Evolutionary conservation across 2,329 filamentous ascomycete genomes (phyloP), one percentile per base, ranked within the genome.

Genomic region (Drechslerella coelobrocha): DNA sequence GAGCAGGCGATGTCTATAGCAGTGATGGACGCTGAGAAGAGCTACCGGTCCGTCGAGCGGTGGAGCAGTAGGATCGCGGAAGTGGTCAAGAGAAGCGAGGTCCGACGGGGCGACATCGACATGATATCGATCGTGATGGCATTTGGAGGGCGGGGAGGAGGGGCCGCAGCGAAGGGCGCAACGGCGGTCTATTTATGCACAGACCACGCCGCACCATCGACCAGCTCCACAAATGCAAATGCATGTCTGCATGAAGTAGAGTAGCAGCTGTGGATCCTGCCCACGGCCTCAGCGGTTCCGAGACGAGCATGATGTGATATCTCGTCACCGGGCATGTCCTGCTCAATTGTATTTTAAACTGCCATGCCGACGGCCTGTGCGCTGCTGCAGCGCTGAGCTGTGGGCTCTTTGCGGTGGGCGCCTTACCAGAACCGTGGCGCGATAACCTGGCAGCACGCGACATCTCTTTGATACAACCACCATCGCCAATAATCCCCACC

Each of bases 401-500:
- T 9, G 19, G n/a, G n/a, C n/a, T n/a, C n/a, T n/a, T n/a, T n/a
- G n/a, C n/a, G n/a, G n/a, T n/a, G n/a, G n/a, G n/a, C n/a, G n/a
- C n/a, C n/a, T n/a, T n/a, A n/a, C n/a, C n/a, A n/a, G n/a, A n/a
- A n/a, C n/a, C n/a, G n/a, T n/a, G n/a, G 43, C 8, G 17, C 19
- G 24, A 29, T 14, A 37, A 24, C 17, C 24, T 34, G 12, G 21
- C 39, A 39, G 23, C 29, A 54, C 31, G 27, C 21, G 51, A 45
- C 19, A 37, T 19, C 48, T 54, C 52, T 43, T 39, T 34, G 34
- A 21, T 56, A 31, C 8, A 5, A 23, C 45, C 43, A 27, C 50
- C 62, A 17, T 39, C 43, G 19, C 31, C 48, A 61, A 56, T 47
- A 51, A 79, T 85, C 56, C 82, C 82, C 19, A 84, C 83, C 74